A percentile compares a stretch with the other conserved stretches of the same genome.
Evolutionary conservation across 2,329 filamentous ascomycete genomes (phyloP).

Genomic region (Myriosclerotinia duriaeana): DNA sequence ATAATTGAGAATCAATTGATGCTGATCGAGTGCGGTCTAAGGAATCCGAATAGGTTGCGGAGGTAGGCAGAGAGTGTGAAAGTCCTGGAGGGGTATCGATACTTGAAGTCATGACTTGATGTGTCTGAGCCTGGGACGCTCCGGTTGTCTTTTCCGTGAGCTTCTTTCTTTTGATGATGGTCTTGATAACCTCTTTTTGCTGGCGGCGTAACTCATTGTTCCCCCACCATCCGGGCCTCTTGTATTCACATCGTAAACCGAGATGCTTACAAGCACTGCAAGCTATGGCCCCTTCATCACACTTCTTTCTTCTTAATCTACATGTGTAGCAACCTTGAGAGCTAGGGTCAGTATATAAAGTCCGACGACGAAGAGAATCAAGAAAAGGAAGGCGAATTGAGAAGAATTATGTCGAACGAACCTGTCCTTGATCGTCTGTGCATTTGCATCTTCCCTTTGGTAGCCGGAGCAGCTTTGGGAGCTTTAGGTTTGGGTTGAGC

Average conservation of each 20-base stretch:
- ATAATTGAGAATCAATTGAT: slow-evolving; percentile 79
- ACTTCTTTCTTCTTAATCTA: slow-evolving; percentile 67
- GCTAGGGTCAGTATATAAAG: slow-evolving; percentile 50
- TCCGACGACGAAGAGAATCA: slow-evolving; percentile 41
- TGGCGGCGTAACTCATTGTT: slow-evolving; percentile 81
- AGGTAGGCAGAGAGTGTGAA: slow-evolving; percentile 78
- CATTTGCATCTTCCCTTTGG: slow-evolving; percentile 78
- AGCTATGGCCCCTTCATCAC: slow-evolving; percentile 61
- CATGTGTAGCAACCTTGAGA: slow-evolving; percentile 64
- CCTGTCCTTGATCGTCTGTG: slow-evolving; percentile 93
- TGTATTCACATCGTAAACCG: slow-evolving; percentile 89
- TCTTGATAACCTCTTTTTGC: slow-evolving; percentile 95
- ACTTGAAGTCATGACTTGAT: slow-evolving; percentile 49
- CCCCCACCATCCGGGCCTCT: slow-evolving; percentile 95
- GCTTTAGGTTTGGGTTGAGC: slow-evolving; percentile 61
- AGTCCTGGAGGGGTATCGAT: slow-evolving; percentile 71
- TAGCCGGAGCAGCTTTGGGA: slow-evolving; percentile 54
- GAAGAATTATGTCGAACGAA: slow-evolving; percentile 51
- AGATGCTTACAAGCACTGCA: slow-evolving; percentile 68
- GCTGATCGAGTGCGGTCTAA: slow-evolving; percentile 70
- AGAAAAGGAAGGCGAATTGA: slow-evolving; percentile 45
- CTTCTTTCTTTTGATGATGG: slow-evolving; percentile 96
- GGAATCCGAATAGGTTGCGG: slow-evolving; percentile 75
- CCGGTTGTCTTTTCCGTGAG: slow-evolving; percentile 76
- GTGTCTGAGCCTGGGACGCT: slow-evolving; percentile 50